Percentiles rank a stretch among this genome's conserved stretches.
Evolutionary conservation across 2,329 filamentous ascomycete genomes (phyloP).

Genomic region (Aspergillus amoenus): DNA sequence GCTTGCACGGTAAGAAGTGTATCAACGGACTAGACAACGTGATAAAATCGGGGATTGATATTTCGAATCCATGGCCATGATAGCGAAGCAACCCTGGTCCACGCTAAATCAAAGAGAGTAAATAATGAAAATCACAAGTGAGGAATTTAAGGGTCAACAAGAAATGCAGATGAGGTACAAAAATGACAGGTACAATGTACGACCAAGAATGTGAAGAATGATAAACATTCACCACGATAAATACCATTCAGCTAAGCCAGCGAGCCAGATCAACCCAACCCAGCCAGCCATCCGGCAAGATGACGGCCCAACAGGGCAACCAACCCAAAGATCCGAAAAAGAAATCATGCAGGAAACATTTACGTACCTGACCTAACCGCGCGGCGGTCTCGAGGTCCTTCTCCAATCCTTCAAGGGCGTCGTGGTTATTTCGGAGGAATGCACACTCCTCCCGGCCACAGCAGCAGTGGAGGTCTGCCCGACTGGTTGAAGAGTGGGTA

Average conservation of each 20-base stretch:
- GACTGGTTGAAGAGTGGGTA: constrained; percentile 26
- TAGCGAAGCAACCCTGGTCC: not conserved
- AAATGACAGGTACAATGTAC: constrained; percentile 1
- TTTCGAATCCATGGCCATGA: constrained; percentile 22
- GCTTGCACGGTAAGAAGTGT: constrained; percentile 17
- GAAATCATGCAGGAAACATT: constrained; percentile 27
- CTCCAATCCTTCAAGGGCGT: constrained; percentile 76
- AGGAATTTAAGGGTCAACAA: constrained; percentile 15
- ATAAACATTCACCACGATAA: constrained; percentile 5
- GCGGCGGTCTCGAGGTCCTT: constrained; percentile 85
- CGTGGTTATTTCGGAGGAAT: constrained; percentile 77
- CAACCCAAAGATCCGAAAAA: constrained; percentile 9
- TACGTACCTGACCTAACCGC: constrained; percentile 82
- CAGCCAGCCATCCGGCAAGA: not conserved
- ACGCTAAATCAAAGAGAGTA: not conserved
- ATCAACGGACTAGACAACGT: constrained; percentile 32
- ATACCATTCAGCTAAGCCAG: not conserved
- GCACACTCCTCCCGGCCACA: constrained; percentile 79
- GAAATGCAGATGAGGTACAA: constrained; percentile 13
- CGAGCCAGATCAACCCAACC: not conserved
- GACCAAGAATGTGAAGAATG: constrained; percentile 8
- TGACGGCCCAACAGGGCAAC: constrained; percentile 1
- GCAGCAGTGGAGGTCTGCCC: constrained; percentile 62
- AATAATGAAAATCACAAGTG: not conserved
- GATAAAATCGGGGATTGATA: constrained; percentile 28